Conservation (phyloP, 1,284 basidiomycete species). For the Fomitopsis palustris region DNA sequence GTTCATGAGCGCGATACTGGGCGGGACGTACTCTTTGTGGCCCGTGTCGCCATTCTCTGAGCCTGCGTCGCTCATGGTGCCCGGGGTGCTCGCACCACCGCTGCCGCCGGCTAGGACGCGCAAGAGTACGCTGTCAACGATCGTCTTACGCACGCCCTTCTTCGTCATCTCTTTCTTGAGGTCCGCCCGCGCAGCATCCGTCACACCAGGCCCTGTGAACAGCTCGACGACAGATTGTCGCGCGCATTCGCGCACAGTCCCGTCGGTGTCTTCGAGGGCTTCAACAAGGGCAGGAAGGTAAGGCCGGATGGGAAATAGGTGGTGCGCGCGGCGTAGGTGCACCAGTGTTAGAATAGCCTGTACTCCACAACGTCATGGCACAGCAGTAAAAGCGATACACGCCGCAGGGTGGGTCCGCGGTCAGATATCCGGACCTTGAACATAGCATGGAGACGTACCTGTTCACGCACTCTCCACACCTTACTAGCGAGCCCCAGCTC, state of each 20-base stretch:
- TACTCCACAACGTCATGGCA: not conserved
- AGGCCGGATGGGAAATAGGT: slow-evolving; percentile 78
- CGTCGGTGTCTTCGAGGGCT: slow-evolving; percentile 87
- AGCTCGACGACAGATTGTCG: slow-evolving; percentile 79
- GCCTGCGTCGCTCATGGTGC: slow-evolving; percentile 44
- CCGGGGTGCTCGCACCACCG: slow-evolving; percentile 37
- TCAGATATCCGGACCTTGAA: not conserved
- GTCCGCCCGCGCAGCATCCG: slow-evolving; percentile 85
- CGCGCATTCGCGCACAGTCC: slow-evolving; percentile 84
- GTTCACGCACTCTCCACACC: slow-evolving; percentile 80
- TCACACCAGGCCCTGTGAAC: slow-evolving; percentile 78
- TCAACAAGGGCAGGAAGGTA: slow-evolving; percentile 83
- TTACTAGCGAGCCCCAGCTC: slow-evolving; percentile 76
- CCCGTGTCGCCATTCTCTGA: slow-evolving; percentile 56
- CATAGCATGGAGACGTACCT: slow-evolving; percentile 44
- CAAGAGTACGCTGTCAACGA: slow-evolving; percentile 66
- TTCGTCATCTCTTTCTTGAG: slow-evolving; percentile 90
- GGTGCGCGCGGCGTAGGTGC: slow-evolving; percentile 61
- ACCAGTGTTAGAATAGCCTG: slow-evolving; percentile 67
- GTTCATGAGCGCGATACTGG: slow-evolving; percentile 60
- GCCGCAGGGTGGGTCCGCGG: not conserved
- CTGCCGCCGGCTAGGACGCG: slow-evolving; percentile 50
- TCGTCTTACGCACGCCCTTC: slow-evolving; percentile 83
- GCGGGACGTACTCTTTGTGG: slow-evolving; percentile 65
- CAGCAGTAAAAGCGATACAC: not conserved